A percentile compares a stretch with the other conserved stretches of the same genome.
Evolutionary conservation across 2,329 filamentous ascomycete species (phyloP).

Genomic region (Helicocarpus griseus): DNA sequence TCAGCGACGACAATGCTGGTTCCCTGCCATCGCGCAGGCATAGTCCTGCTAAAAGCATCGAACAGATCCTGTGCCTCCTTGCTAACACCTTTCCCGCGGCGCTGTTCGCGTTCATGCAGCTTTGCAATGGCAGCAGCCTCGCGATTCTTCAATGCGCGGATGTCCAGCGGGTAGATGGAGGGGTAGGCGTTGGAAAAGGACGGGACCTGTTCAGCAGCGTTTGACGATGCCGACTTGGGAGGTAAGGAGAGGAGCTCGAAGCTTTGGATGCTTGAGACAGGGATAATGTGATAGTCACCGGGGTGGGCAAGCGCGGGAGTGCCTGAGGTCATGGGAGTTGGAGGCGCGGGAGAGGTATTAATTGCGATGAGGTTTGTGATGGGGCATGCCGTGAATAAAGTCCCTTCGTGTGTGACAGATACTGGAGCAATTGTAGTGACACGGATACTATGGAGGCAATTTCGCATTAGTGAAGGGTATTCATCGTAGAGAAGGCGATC

Average conservation of each 20-base stretch:
- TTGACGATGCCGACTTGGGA: slow-evolving; percentile 1
- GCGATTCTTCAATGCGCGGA: slow-evolving; percentile 43
- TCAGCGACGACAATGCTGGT: slow-evolving; percentile 52
- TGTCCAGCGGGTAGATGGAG: slow-evolving; percentile 39
- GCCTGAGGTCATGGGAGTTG: slow-evolving; percentile 27
- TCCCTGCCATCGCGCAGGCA: slow-evolving; percentile 51
- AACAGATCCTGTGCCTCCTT: slow-evolving; percentile 55
- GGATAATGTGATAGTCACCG: slow-evolving; percentile 52
- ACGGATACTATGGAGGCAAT: slow-evolving; percentile 39
- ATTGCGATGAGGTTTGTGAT: slow-evolving; percentile 53
- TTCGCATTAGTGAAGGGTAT: not conserved
- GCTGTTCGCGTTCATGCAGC: slow-evolving; percentile 48
- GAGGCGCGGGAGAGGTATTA: slow-evolving; percentile 42
- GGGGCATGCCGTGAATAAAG: slow-evolving; percentile 52
- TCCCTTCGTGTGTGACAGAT: slow-evolving; percentile 49
- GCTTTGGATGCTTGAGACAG: slow-evolving; percentile 48
- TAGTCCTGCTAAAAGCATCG: slow-evolving; percentile 51
- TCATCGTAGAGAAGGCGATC: not conserved
- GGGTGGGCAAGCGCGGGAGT: slow-evolving; percentile 30
- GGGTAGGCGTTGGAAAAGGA: slow-evolving; percentile 40
- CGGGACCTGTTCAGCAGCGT: slow-evolving; percentile 18
- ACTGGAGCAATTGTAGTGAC: slow-evolving; percentile 45
- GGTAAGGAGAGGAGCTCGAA: slow-evolving; percentile 44
- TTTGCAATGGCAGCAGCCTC: slow-evolving; percentile 48
- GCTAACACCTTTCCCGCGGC: slow-evolving; percentile 51